Evolutionary conservation across 106 monocot genomes (phyloP).

Genomic region (Allium fistulosum): DNA sequence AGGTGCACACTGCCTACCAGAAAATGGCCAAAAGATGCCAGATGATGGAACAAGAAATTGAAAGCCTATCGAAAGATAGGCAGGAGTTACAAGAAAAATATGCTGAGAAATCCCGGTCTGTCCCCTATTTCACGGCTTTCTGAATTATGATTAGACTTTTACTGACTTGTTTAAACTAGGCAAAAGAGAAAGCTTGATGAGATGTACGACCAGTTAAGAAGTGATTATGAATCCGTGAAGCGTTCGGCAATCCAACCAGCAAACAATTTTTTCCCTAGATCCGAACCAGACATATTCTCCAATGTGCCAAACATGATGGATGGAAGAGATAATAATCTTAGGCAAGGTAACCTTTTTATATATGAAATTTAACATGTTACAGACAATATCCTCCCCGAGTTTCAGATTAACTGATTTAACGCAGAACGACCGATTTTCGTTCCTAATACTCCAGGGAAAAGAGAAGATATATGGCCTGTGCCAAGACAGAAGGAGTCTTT

Average conservation of each 20-base stretch:
- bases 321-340: slow-evolving; percentile 27
- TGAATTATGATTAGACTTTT: neutral
- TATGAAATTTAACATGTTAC: too few species aligned
- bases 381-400: slow-evolving; percentile 18
- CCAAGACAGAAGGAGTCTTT: slow-evolving; percentile 41
- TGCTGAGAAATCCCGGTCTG: slow-evolving; percentile 90
- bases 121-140: neutral
- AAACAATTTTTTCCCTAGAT: slow-evolving; percentile 52
- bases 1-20: slow-evolving; percentile 83
- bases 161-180: slow-evolving; percentile 27
- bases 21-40: slow-evolving; percentile 91
- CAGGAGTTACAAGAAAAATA: slow-evolving; percentile 98
- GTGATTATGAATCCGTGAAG: slow-evolving; percentile 70
- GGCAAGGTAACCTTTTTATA: slow-evolving; percentile 45
- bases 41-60: slow-evolving; percentile 89
- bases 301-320: slow-evolving; percentile 52
- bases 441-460: slow-evolving; percentile 96
- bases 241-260: slow-evolving; percentile 87
- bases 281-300: slow-evolving; percentile 67
- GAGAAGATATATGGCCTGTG: slow-evolving; percentile 60
- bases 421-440: slow-evolving; percentile 72
- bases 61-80: slow-evolving; percentile 74
- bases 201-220: slow-evolving; percentile 95
- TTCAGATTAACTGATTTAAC: slow-evolving; percentile 50
- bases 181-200: slow-evolving; percentile 98